Evolutionary conservation across 2,329 filamentous ascomycete species (phyloP).

Genomic region (Epichloe scottii): DNA sequence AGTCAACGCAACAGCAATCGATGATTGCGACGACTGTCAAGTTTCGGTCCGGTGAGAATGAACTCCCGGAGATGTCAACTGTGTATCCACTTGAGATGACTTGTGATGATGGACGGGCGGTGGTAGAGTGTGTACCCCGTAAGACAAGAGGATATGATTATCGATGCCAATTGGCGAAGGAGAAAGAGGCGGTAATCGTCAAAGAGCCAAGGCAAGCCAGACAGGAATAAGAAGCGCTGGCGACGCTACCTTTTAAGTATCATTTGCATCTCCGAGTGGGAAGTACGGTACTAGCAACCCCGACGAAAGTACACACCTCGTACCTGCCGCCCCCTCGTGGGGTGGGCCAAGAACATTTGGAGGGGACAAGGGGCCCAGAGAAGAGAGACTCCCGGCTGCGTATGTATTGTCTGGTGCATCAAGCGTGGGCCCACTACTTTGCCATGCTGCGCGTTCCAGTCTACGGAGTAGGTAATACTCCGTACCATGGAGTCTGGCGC

Average conservation of each 20-base stretch:
- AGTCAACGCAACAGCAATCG: neutral
- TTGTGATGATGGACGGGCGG: neutral
- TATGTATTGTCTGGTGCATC: neutral
- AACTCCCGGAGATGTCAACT: neutral
- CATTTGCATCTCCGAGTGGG: neutral
- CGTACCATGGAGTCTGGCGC: neutral
- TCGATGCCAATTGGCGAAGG: conserved; percentile 4
- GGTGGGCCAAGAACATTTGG: conserved; percentile 2
- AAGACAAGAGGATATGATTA: neutral
- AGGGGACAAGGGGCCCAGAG: conserved; percentile 1
- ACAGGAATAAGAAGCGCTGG: neutral
- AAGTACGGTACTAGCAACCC: conserved; percentile 2
- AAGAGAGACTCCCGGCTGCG: neutral
- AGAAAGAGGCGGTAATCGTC: neutral
- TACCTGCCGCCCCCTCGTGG: conserved; percentile 8
- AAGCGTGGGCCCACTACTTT: neutral
- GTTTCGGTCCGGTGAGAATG: neutral
- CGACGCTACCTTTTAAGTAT: conserved; percentile 9
- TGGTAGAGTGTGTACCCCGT: conserved; percentile 2
- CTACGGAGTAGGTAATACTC: neutral
- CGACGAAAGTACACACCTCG: conserved; percentile 8
- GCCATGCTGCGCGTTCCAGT: too few relatives aligned
- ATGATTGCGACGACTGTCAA: neutral
- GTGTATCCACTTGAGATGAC: neutral
- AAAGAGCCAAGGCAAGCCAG: neutral